A percentile compares a stretch with the other conserved stretches of the same genome.
These are phyloP conservation scores for grape (Vitis vinifera) DNA, from an alignment of 164 flowering plant species.

Conservation along the genomic window ASM3070453v1 NC_081808.1:6475501-6476000, in stretches of 20 bases:
- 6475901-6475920: too few species aligned
- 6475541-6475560: conserved; percentile 39
- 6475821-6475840: too few species aligned
- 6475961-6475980: too few species aligned
- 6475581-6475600: conserved; percentile 59
- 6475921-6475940: too few species aligned
- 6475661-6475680: conserved; percentile 48
- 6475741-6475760: too few species aligned
- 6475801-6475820: not conserved
- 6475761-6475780: not conserved
- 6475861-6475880: too few species aligned
- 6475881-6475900: too few species aligned
- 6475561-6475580: conserved; percentile 52
- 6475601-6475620: conserved; percentile 50
- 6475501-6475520: conserved; percentile 67
- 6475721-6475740: not conserved
- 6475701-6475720: conserved; percentile 1
- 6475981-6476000: too few species aligned
- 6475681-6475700: conserved; percentile 73
- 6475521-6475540: conserved; percentile 53
- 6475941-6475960: too few species aligned
- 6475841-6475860: too few species aligned
- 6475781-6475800: not conserved
- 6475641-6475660: conserved; percentile 42
- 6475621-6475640: conserved; percentile 46